Percentiles rank a stretch among this genome's conserved stretches.
Evolutionary conservation across 345 rosid genomes (phyloP).

Genomic region (Sisymbrium altissimum): DNA sequence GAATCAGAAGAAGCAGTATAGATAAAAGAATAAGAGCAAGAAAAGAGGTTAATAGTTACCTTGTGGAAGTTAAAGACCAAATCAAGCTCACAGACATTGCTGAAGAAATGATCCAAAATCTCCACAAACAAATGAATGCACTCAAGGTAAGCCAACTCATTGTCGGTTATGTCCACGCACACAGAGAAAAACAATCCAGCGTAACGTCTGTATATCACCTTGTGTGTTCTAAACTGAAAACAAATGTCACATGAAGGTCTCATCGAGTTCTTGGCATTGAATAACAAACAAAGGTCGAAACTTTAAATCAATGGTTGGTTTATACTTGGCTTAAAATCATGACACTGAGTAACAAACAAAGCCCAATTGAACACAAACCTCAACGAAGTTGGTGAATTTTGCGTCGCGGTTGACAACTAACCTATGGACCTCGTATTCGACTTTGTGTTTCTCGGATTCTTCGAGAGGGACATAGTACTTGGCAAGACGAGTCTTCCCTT

Average conservation of each 20-base stretch:
- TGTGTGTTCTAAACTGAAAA: slow-evolving; percentile 84
- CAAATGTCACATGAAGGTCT: too few species aligned
- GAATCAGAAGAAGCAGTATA: too few species aligned
- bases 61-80: slow-evolving; percentile 95
- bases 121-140: slow-evolving; percentile 95
- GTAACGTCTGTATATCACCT: slow-evolving; percentile 93
- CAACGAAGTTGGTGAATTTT: slow-evolving; percentile 92
- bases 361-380: slow-evolving; percentile 45
- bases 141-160: slow-evolving; percentile 91
- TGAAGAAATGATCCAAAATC: slow-evolving; percentile 97
- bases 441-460: slow-evolving; percentile 96
- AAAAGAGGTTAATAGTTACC: slow-evolving; percentile 46
- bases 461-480: slow-evolving; percentile 97
- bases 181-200: slow-evolving; percentile 92
- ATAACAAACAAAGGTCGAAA: too few species aligned
- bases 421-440: slow-evolving; percentile 99
- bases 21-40: background rate
- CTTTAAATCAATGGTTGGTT: background rate
- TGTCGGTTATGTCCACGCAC: slow-evolving; percentile 96
- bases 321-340: too few species aligned
- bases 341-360: background rate
- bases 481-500: slow-evolving; percentile 99
- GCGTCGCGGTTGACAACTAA: slow-evolving; percentile 95
- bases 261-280: background rate
- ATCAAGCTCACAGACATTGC: slow-evolving; percentile 98